Base-by-base conservation (phyloP, 495 filamentous ascomycete genomes). In the Penicillium longicatenatum region DNA sequence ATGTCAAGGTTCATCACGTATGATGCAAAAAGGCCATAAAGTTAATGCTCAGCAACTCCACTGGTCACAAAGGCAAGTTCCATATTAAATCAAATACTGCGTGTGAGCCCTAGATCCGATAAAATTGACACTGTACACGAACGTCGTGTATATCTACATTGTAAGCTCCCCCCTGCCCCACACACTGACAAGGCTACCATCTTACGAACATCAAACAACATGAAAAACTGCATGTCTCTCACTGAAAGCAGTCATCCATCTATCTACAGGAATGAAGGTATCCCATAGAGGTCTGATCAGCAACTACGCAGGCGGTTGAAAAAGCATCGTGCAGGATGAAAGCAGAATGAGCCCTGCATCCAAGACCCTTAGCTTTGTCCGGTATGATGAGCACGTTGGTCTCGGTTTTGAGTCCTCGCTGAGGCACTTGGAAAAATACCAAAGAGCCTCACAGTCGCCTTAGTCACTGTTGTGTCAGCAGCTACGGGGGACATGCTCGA, bases 391-490 rank as follows among this genome's bases (percentile, higher is more conserved):
- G 44, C 44, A 47, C 44, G 24, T 31, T 31, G 29, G 29, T n/a
- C 29, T 4, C 6, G 29, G 29, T 31, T 31, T 9, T 31, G 29
- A 31, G 21, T 26, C 41, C 4, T 17, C 8, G 14, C 14, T 0
- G 26, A 16, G n/a, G 44, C 10, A 47, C 22, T 8, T 29, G 22
- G 7, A 47, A 47, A 5, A 47, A 22, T 47, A 47, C 44, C 11
- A 29, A 47, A 47, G 44, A 47, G n/a, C 44, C 44, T 47, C 30
- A 45, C 8, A 47, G 14, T 47, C 44, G 16, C 44, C 29, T 12
- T 47, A n/a, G 22, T 47, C 22, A 46, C n/a, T n/a, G n/a, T n/a
- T n/a, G n/a, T n/a, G 43, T 24, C 43, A 46, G 43, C 43, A 46
- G 43, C 43, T 46, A 46, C 43, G 43, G 20, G 43, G 43, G n/a